These are phyloP conservation scores for Oryza australiensis DNA, from an alignment of 176 grass and related monocot species.

Conservation along the genomic window DNA sequence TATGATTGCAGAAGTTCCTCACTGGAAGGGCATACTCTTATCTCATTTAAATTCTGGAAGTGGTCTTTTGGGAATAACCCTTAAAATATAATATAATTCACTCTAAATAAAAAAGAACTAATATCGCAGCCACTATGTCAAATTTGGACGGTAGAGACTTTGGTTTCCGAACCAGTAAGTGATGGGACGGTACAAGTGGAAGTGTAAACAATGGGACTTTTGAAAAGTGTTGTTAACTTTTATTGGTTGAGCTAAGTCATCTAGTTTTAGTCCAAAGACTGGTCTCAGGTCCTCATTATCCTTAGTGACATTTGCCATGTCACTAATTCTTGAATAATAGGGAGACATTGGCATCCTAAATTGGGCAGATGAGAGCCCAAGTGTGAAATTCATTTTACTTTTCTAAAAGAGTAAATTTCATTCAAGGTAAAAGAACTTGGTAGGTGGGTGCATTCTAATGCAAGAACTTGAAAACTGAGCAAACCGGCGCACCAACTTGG, in stretches of 20 bases:
- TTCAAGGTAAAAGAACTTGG: no score
- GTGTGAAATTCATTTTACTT: background rate
- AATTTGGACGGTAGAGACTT: background rate
- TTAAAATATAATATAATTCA: background rate
- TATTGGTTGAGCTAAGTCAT: background rate
- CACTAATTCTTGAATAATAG: background rate
- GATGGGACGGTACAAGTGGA: background rate
- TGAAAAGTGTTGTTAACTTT: background rate
- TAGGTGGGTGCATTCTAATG: no score
- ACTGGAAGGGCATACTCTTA: background rate
- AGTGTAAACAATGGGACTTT: background rate
- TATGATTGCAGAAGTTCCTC: background rate
- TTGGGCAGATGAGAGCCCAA: background rate
- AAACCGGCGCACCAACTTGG: no score
- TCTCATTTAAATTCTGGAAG: constrained; percentile 1
- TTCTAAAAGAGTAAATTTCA: background rate
- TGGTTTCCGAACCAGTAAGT: background rate
- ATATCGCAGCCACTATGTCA: background rate
- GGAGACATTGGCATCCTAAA: constrained; percentile 7
- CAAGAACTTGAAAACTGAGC: no score
- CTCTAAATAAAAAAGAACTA: constrained; percentile 7
- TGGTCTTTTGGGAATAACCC: background rate
- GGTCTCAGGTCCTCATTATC: background rate
- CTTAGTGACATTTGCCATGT: background rate
- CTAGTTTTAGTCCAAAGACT: background rate